A percentile compares a stretch with the other conserved stretches of the same genome.
Conservation (phyloP, 192 early-diverging fungal genomes). For the Dimargaris xerosporica region DNA sequence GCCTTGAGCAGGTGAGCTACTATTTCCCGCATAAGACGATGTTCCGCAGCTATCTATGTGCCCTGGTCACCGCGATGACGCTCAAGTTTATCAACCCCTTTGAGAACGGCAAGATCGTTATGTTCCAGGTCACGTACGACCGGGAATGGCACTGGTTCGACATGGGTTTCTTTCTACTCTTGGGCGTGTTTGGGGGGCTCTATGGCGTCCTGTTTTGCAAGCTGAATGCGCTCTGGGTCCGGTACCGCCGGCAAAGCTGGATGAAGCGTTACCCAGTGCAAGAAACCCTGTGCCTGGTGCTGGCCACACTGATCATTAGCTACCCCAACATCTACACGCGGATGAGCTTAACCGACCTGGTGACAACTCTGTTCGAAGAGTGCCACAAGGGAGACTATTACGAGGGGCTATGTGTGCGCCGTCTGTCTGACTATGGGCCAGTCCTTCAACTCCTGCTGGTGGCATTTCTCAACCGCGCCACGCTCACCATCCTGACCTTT, state of each 20-base stretch:
- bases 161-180: slow-evolving; percentile 42
- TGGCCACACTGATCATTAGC: slow-evolving; percentile 56
- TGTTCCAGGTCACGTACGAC: slow-evolving; percentile 45
- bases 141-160: slow-evolving; percentile 61
- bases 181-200: slow-evolving; percentile 62
- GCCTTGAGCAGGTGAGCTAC: slow-evolving; percentile 83
- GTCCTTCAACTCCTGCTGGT: slow-evolving; percentile 25
- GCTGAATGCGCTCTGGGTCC: slow-evolving; percentile 48
- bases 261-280: slow-evolving; percentile 48
- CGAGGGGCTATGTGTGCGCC: slow-evolving; percentile 42
- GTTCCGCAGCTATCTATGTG: slow-evolving; percentile 52
- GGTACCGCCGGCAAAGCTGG: slow-evolving; percentile 58
- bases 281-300: slow-evolving; percentile 56
- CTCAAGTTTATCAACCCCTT: slow-evolving; percentile 42
- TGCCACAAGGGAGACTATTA: slow-evolving; percentile 49
- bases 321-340: slow-evolving; percentile 77
- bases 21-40: slow-evolving; percentile 51
- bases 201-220: slow-evolving; percentile 68
- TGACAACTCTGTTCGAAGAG: slow-evolving; percentile 79
- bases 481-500: slow-evolving; percentile 36
- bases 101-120: slow-evolving; percentile 34
- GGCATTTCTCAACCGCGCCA: slow-evolving; percentile 27
- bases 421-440: slow-evolving; percentile 22
- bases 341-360: slow-evolving; percentile 68
- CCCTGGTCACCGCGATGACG: slow-evolving; percentile 36